Evolutionary conservation across 1,284 basidiomycete genomes (phyloP).

Genomic region (Malassezia vespertilionis): DNA sequence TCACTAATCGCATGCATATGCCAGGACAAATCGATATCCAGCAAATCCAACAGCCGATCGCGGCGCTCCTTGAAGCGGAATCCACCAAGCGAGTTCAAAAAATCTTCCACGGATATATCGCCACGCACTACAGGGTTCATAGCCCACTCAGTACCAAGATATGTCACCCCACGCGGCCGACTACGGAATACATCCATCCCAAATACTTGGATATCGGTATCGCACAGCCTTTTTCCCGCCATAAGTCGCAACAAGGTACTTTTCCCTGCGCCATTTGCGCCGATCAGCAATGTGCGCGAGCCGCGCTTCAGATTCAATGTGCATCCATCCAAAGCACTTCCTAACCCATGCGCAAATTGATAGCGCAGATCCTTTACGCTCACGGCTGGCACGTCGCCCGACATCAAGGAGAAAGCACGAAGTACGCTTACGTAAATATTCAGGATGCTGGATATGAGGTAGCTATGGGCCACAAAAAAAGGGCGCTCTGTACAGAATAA

Average conservation of each 20-base stretch:
- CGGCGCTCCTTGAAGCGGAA: conserved; percentile 82
- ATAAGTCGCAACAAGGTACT: conserved; percentile 87
- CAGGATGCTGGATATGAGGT: too few species aligned
- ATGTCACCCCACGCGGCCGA: conserved; percentile 52
- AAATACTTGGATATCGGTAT: conserved; percentile 34
- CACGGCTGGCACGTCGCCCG: conserved; percentile 21
- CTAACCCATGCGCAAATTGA: conserved; percentile 22
- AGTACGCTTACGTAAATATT: too few species aligned
- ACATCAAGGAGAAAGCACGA: too few species aligned
- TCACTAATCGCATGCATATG: conserved; percentile 87
- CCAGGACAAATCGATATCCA: conserved; percentile 70
- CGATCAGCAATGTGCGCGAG: conserved; percentile 41
- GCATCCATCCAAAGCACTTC: conserved; percentile 35
- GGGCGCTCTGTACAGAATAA: too few species aligned
- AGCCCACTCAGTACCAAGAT: conserved; percentile 69
- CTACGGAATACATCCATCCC: conserved; percentile 43
- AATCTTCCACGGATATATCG: conserved; percentile 55
- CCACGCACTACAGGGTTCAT: conserved; percentile 86
- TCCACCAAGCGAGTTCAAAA: conserved; percentile 72
- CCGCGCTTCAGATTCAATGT: conserved; percentile 32
- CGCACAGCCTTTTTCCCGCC: conserved; percentile 62
- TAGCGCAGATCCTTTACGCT: conserved; percentile 39
- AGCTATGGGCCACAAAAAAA: too few species aligned
- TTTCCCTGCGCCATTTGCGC: conserved; percentile 66
- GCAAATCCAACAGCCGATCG: conserved; percentile 72